Base-by-base conservation (phyloP, 306 rosid genomes). In the Trifolium repens region DNA sequence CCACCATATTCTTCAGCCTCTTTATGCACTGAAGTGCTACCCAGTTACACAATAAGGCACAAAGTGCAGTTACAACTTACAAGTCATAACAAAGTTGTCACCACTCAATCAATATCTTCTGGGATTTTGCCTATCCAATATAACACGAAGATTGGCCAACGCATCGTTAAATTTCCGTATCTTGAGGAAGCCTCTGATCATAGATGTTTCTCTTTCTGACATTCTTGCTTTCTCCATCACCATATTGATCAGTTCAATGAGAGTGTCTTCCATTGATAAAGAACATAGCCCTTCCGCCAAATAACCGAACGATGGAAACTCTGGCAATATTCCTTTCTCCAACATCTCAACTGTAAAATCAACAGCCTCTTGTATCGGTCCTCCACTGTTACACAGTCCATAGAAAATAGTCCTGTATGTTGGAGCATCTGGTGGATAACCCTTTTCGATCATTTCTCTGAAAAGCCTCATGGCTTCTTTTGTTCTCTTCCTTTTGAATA, bases 301-400 rank as follows among this genome's bases (percentile, higher is more conserved):
- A 83, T 86, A 79, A 69, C 71, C 72, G 50, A 94, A 94, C 1
- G 97, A 85, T 15, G 89, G 71, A 75, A 85, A 75, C 70, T 91
- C 97, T 0, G 98, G 98, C 72, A 91, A 46, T 14, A 68, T 59
- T 32, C 96, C 97, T 72, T 78, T 87, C 67, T 83, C 97, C 74
- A 85, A 79, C 96, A 91, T 91, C 86, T 94, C 98, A 62, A 86
- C 60, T 0, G 83, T 82, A 64, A 94, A 94, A 79, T 94, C 92
- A 74, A 90, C 91, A 13, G 97, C 96, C 80, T 94, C 97, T 67
- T 87, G 83, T 47, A 91, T 91, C 1, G 96, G 86, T 47, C 98
- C 97, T 68, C 98, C 96, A 14, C 98, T 90, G 19, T 89, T 91
- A 81, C 97, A 91, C 40, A 94, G 93, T 67, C 98, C 97, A 9